Base-by-base conservation (phyloP, 345 rosid genomes). In the Brassica nigra region DNA sequence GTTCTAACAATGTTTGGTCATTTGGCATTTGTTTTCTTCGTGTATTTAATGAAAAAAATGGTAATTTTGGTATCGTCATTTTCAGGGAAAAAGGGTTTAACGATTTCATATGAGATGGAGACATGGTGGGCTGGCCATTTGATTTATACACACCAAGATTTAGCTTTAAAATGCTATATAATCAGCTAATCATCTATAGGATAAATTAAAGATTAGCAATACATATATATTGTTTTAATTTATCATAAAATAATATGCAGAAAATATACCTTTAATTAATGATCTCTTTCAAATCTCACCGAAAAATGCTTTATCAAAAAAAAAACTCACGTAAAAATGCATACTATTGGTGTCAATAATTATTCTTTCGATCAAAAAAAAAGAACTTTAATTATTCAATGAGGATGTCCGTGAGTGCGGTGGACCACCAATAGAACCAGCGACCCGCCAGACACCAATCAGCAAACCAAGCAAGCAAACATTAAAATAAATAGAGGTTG, bases 381-480 rank as follows among this genome's bases (percentile, higher is more conserved):
- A 36, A 69, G 4, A 47, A 44, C 27, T 28, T 47, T 47, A 66
- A 15, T 67, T 39, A 52, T 15, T 10, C 9, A 6, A 34, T 36
- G 36, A 78, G 18, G 61, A 65, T 55, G 61, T 66, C 81, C 67
- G 76, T 78, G 76, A 65, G 67, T 72, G 42, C 36, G 49, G 77
- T 78, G 81, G 81, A 64, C 81, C 76, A 78, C 66, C 27, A 71
- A 71, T 55, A 70, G 23, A 77, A 70, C 58, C 1, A 61, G 68
- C 57, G 2, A 49, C 20, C 68, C 66, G 8, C 58, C 33, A 58
- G 67, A 76, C 69, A 77, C 29, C 64, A 62, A 31, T 70, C 61
- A 65, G 65, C 70, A 70, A 62, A 59, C 81, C 44, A 63, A 71
- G 18, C 36, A 65, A 78, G 11, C n/a, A 28, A 63, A 63, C 10